These are phyloP conservation scores for Serendipita sp. DNA, from an alignment of 768 basidiomycete genomes.

Conservation along the genomic window DNA sequence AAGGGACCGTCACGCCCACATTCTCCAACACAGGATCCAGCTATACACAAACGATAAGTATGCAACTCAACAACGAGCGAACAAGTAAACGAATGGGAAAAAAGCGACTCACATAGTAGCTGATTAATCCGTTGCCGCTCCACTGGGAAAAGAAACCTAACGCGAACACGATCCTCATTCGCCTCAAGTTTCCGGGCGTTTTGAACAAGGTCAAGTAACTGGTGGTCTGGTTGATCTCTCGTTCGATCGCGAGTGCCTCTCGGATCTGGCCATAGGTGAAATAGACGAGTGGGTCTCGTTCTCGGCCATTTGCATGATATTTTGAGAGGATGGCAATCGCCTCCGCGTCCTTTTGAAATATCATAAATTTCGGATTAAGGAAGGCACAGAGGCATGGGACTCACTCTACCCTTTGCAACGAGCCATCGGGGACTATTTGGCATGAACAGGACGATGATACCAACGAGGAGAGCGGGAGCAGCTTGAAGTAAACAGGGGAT, in stretches of 20 bases:
- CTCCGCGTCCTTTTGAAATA: conserved; percentile 25
- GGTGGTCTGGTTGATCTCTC: conserved; percentile 33
- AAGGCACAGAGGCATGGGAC: conserved; percentile 27
- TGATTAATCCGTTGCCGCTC: conserved; percentile 21
- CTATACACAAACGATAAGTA: too few relatives aligned
- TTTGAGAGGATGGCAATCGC: conserved; percentile 46
- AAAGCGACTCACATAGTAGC: conserved; percentile 18
- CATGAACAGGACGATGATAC: conserved; percentile 30
- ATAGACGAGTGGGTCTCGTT: conserved; percentile 34
- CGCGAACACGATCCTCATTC: conserved; percentile 50
- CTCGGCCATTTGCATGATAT: conserved; percentile 46
- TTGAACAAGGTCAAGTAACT: conserved; percentile 38
- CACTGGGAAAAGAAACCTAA: conserved; percentile 61
- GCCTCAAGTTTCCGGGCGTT: conserved; percentile 50
- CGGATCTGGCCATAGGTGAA: conserved; percentile 56
- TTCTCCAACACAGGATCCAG: conserved; percentile 51
- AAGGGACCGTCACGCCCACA: conserved; percentile 39
- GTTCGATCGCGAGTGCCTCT: conserved; percentile 49
- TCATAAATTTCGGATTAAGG: conserved; percentile 15
- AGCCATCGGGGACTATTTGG: conserved; percentile 32
- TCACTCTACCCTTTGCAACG: conserved; percentile 32
- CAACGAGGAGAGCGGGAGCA: conserved; percentile 32
- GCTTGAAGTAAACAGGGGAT: conserved; percentile 50
- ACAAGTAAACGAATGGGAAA: too few relatives aligned
- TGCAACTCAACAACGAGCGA: too few relatives aligned